phyloP scores from a whole-genome alignment of 805 yeast species.

The Yarrowia keelungensis region DNA sequence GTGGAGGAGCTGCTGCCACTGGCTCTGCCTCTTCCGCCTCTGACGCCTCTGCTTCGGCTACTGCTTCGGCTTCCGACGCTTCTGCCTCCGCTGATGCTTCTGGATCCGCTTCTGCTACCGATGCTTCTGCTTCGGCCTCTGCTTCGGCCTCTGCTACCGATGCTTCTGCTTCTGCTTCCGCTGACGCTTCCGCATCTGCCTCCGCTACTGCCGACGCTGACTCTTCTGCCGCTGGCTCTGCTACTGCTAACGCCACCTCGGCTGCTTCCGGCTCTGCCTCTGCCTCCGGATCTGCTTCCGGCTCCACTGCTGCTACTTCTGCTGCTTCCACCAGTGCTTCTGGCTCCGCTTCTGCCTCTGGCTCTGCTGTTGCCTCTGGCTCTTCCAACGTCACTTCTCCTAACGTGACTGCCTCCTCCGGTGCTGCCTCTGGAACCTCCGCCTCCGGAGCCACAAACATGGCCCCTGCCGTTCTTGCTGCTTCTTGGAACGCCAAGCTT shows the following conservation, averaged over 20 bases:
- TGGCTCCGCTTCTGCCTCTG: not conserved
- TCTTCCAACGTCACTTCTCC: not conserved
- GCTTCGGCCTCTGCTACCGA: not conserved
- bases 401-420: not conserved
- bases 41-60: not conserved
- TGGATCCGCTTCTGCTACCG: not conserved
- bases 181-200: not conserved
- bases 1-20: not conserved
- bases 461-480: not conserved
- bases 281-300: not conserved
- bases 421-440: not conserved
- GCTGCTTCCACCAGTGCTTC: not conserved
- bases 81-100: slow-evolving; percentile 2
- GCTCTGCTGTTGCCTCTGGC: not conserved
- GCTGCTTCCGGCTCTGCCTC: slow-evolving; percentile 1
- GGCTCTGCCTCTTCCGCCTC: not conserved
- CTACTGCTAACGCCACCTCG: not conserved
- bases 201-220: not conserved
- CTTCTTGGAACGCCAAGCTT: slow-evolving; percentile 23
- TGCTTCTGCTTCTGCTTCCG: not conserved
- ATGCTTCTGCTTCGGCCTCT: not conserved
- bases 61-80: not conserved
- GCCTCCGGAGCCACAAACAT: not conserved
- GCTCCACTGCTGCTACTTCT: not conserved
- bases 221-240: not conserved